Conservation (phyloP, 805 yeast genomes). For the Metschnikowia chrysomelidarum region DNA sequence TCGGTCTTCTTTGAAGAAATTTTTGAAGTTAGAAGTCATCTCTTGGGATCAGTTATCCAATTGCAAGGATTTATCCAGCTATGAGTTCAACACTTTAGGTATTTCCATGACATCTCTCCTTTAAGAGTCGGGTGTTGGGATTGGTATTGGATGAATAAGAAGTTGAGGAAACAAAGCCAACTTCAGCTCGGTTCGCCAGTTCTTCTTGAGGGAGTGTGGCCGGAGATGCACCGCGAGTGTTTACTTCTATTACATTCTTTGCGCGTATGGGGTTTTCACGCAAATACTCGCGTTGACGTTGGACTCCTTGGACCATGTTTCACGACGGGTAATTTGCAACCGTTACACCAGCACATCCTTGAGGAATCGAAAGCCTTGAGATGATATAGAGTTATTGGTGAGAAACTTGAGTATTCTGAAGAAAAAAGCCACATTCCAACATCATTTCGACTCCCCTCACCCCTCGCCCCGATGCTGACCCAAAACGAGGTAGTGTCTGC, state of each 20-base stretch:
- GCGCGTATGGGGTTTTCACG: slow-evolving; percentile 42
- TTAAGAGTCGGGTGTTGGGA: no score
- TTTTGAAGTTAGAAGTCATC: no score
- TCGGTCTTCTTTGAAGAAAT: no score
- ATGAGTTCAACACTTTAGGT: no score
- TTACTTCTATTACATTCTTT: slow-evolving; percentile 39
- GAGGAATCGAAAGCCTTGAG: slow-evolving; percentile 35
- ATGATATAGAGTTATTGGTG: slow-evolving; percentile 21
- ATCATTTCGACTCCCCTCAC: slow-evolving; percentile 28
- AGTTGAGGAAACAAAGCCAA: no score
- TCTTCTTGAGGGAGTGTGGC: no score
- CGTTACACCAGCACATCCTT: slow-evolving; percentile 27
- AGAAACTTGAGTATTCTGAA: slow-evolving; percentile 26
- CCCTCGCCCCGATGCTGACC: slow-evolving; percentile 39
- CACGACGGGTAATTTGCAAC: slow-evolving; percentile 35
- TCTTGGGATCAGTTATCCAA: no score
- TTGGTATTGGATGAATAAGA: no score
- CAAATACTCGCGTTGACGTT: slow-evolving; percentile 42
- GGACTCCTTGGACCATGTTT: slow-evolving; percentile 44
- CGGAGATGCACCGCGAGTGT: slow-evolving; percentile 35
- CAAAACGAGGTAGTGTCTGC: slow-evolving; percentile 22
- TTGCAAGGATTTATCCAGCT: no score
- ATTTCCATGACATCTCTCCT: no score
- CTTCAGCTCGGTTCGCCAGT: no score
- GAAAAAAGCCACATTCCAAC: slow-evolving; percentile 33